Base-by-base conservation (phyloP, 495 filamentous ascomycete species). In the Tirmania nivea region DNA sequence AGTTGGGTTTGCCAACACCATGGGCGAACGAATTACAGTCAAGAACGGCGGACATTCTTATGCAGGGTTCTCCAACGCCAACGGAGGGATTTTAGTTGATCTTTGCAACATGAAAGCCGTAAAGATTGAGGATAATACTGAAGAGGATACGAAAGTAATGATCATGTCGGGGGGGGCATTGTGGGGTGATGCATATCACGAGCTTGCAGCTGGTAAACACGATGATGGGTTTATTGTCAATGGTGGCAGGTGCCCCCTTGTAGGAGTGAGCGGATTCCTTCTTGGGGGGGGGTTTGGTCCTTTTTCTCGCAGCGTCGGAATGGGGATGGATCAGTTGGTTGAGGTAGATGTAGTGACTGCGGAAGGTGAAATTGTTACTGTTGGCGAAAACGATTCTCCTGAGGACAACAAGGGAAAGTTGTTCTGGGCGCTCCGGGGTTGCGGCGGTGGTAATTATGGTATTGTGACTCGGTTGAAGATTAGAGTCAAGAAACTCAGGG, bases 381-480 rank as follows among this genome's bases (percentile, higher is more conserved):
- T 1, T 45, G 39, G 39, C 8, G 39, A 14, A 8, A 19, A 45
- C 68, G 21, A 61, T 71, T 21, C 70, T 65, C 0, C 69, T 69
- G 9, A 68, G 64, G 21, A 57, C 67, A 35, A 62, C 20, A 58
- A 75, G 35, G 52, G 64, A 0, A 73, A 75, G 35, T 65, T 75
- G 7, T 77, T 73, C 67, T 73, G 68, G 59, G 72, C 72, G 5
- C 34, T 72, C 10, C 62, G 67, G 9, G 69, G 69, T 16, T 68
- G 67, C n/a, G 67, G 67, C 34, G 63, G 63, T 8, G 62, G 62
- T 35, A 59, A 61, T 0, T 67, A 48, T 35, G 60, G 57, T n/a
- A 42, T 67, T 17, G 55, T 65, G 1, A 61, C 54, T 0, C 57
- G 54, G 16, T 4, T 45, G 39, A 45, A 45, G 39, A 4, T 45